Evolutionary conservation across 2,329 filamentous ascomycete genomes (phyloP), one percentile per base, ranked within the genome.

Genomic region (Microascus cirrosus): DNA sequence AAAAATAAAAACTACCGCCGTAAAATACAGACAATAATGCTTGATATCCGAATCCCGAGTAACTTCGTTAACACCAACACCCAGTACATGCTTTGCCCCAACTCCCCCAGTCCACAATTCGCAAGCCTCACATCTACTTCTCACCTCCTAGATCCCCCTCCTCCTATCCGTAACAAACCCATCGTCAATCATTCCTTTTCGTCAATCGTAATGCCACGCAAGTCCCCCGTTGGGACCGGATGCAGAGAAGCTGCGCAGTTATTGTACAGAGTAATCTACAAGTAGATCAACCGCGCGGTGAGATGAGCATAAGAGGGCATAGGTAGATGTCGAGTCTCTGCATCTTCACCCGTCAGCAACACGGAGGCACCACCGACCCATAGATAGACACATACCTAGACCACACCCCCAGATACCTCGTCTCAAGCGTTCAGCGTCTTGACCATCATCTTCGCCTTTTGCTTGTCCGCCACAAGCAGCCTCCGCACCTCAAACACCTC

Each of bases 401-500:
- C 15, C 36, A 4, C 36, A 48, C 15, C 42, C 8, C 42, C 18
- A 11, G 11, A n/a, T 10, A 20, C 42, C 36, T n/a, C 18, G 13
- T 12, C 34, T 54, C 45, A 57, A 32, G 48, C 50, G 42, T 61
- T 61, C 55, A 86, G 73, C 53, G 83, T 86, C 72, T 84, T 83
- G 66, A 86, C 78, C 85, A 91, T 90, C 79, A 86, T 87, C 73
- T 83, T 86, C 62, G 78, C 77, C 71, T 85, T 87, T 57, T 72
- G 74, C 62, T 79, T 78, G 65, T 90, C 88, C 42, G 81, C 74
- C 28, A 96, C 83, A 34, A 95, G 72, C 63, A 92, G 74, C 28
- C 78, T 77, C 32, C 85, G 82, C 60, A 76, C 76, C 62, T 77
- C 78, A 68, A 95, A 84, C 18, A 90, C 81, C 22, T 81, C 77